Evolutionary conservation across 768 basidiomycete genomes (phyloP).

Genomic region (Mycena belliarum): DNA sequence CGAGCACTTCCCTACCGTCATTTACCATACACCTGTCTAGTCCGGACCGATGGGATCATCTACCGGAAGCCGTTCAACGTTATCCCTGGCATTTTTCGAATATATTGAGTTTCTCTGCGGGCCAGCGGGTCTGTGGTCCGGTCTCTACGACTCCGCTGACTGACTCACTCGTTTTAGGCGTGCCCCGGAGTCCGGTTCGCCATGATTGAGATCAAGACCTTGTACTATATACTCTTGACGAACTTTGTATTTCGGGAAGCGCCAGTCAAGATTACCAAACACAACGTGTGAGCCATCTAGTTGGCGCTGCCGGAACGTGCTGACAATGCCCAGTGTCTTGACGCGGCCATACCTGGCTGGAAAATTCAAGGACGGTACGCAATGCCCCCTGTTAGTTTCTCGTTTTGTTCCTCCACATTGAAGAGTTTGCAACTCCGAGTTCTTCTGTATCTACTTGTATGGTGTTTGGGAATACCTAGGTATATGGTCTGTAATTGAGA

Average conservation of each 20-base stretch:
- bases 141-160: slow-evolving; percentile 1
- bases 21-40: slow-evolving; percentile 39
- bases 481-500: too few species aligned
- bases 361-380: slow-evolving; percentile 57
- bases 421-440: background rate
- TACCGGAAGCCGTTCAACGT: slow-evolving; percentile 67
- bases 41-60: slow-evolving; percentile 79
- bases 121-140: slow-evolving; percentile 63
- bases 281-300: slow-evolving; percentile 56
- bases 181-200: slow-evolving; percentile 85
- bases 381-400: slow-evolving; percentile 59
- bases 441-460: background rate
- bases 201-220: slow-evolving; percentile 80
- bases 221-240: slow-evolving; percentile 69
- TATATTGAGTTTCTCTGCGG: slow-evolving; percentile 75
- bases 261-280: slow-evolving; percentile 52
- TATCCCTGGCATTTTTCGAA: slow-evolving; percentile 74
- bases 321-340: slow-evolving; percentile 46
- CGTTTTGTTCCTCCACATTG: slow-evolving; percentile 17
- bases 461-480: too few species aligned
- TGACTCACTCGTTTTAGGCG: slow-evolving; percentile 45
- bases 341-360: slow-evolving; percentile 64
- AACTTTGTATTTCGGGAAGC: slow-evolving; percentile 64
- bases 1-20: background rate
- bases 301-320: background rate